Evolutionary conservation across 2,329 filamentous ascomycete genomes (phyloP).

Genomic region (Lecanicillium sp.): DNA sequence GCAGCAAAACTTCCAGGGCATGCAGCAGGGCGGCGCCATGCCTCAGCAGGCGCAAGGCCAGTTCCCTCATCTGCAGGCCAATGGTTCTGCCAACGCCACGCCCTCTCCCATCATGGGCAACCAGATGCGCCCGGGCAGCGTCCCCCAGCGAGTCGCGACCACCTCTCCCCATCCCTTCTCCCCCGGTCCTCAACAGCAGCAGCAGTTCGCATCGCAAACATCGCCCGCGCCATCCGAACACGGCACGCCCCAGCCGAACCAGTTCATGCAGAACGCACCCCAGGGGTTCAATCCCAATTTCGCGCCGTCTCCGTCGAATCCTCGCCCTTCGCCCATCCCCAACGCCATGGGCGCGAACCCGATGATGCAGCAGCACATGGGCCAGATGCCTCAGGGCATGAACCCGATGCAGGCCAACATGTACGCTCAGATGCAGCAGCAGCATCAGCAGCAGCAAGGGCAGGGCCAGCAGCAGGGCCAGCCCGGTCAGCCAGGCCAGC

Average conservation of each 20-base stretch:
- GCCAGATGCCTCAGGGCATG: conserved; percentile 33
- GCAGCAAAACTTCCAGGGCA: conserved; percentile 66
- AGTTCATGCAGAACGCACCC: conserved; percentile 58
- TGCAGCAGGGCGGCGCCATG: conserved; percentile 59
- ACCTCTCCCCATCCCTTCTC: conserved; percentile 90
- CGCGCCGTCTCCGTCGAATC: conserved; percentile 49
- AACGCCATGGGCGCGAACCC: conserved; percentile 45
- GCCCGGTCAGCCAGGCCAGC: conserved; percentile 33
- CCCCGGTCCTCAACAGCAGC: conserved; percentile 55
- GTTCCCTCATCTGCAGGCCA: conserved; percentile 78
- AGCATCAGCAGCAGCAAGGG: conserved; percentile 43
- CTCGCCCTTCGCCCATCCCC: conserved; percentile 49
- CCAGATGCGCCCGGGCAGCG: conserved; percentile 64
- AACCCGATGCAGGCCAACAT: conserved; percentile 31
- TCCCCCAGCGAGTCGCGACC: conserved; percentile 78
- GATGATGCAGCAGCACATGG: conserved; percentile 51
- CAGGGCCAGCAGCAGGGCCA: conserved; percentile 66
- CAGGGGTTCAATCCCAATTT: conserved; percentile 55
- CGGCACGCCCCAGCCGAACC: conserved; percentile 66
- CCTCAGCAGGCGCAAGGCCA: conserved; percentile 57
- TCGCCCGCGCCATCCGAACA: conserved; percentile 75
- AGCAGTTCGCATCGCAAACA: conserved; percentile 65
- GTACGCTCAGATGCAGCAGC: conserved; percentile 36
- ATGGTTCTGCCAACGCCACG: conserved; percentile 75
- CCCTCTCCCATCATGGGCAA: conserved; percentile 90